Evolutionary conservation across 2,329 filamentous ascomycete genomes (phyloP).

Genomic region (Furcasterigmium furcatum): DNA sequence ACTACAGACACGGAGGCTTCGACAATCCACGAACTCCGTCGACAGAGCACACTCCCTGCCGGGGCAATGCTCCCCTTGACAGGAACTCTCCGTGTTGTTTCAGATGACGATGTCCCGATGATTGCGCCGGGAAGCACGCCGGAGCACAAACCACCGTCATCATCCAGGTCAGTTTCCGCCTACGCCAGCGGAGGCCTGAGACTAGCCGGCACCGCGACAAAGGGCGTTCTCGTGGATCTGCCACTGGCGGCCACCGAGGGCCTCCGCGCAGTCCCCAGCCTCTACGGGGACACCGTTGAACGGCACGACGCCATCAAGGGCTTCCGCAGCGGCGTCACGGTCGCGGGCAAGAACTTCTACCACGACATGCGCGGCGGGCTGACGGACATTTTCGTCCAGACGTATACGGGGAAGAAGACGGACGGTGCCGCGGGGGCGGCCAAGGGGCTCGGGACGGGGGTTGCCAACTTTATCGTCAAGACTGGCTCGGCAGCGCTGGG

Average conservation of each 20-base stretch:
- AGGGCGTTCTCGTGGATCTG: slow-evolving; percentile 9
- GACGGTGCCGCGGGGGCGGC: slow-evolving; percentile 8
- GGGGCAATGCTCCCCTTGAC: slow-evolving; percentile 8
- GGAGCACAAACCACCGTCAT: background rate
- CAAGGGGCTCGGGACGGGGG: slow-evolving; percentile 11
- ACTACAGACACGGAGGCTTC: background rate
- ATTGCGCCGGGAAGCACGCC: no score
- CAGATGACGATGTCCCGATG: no score
- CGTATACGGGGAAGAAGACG: slow-evolving; percentile 11
- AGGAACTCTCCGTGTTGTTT: no score
- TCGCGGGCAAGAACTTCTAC: slow-evolving; percentile 11
- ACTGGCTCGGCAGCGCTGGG: slow-evolving; percentile 11
- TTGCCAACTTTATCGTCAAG: slow-evolving; percentile 11
- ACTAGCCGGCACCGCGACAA: background rate
- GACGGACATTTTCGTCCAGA: slow-evolving; percentile 11
- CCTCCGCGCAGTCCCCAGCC: slow-evolving; percentile 11
- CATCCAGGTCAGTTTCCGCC: background rate
- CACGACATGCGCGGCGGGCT: slow-evolving; percentile 9
- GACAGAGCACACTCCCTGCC: slow-evolving; percentile 6
- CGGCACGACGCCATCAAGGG: slow-evolving; percentile 7
- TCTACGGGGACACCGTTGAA: slow-evolving; percentile 12
- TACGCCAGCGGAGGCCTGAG: background rate
- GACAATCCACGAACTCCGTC: background rate
- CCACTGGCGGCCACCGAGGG: slow-evolving; percentile 14
- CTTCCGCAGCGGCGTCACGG: slow-evolving; percentile 11